Conservation (phyloP, 331 rosid genomes). For the Stylosanthes scabra region DNA sequence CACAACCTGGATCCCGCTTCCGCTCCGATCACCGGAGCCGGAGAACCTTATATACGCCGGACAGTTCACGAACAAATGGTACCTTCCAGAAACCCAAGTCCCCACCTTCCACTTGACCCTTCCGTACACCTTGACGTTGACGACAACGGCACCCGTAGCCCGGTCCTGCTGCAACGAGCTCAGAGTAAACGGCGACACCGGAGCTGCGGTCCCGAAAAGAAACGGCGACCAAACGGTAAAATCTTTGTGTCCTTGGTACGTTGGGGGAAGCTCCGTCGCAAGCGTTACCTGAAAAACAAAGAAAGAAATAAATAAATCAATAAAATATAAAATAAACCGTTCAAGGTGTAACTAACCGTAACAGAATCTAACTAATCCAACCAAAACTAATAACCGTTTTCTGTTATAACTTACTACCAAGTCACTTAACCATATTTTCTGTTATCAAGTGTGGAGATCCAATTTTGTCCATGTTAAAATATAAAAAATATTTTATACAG, state of each 20-base stretch:
- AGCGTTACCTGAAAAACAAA: conserved; percentile 46
- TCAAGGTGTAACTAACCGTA: not conserved
- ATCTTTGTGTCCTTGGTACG: conserved; percentile 76
- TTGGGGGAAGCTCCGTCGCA: conserved; percentile 49
- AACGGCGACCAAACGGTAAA: conserved; percentile 77
- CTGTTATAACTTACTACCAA: not conserved
- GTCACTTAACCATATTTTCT: not conserved
- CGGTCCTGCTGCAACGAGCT: conserved; percentile 56
- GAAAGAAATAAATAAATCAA: not conserved
- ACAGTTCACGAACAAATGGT: conserved; percentile 63
- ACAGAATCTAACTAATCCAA: not conserved
- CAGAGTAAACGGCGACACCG: conserved; percentile 58
- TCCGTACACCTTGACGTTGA: conserved; percentile 62
- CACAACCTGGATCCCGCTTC: conserved; percentile 20
- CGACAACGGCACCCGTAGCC: conserved; percentile 45
- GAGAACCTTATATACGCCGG: conserved; percentile 66
- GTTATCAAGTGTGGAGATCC: no score
- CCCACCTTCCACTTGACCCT: conserved; percentile 75
- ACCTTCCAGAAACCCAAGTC: conserved; percentile 69
- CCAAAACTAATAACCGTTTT: not conserved
- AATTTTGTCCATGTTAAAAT: no score
- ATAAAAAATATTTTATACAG: no score
- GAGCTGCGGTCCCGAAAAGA: conserved; percentile 55
- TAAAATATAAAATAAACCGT: no score
- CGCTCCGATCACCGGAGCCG: conserved; percentile 38